These are phyloP conservation scores for Conringia planisiliqua DNA, from an alignment of 345 rosid species.

Conservation along the genomic window DNA sequence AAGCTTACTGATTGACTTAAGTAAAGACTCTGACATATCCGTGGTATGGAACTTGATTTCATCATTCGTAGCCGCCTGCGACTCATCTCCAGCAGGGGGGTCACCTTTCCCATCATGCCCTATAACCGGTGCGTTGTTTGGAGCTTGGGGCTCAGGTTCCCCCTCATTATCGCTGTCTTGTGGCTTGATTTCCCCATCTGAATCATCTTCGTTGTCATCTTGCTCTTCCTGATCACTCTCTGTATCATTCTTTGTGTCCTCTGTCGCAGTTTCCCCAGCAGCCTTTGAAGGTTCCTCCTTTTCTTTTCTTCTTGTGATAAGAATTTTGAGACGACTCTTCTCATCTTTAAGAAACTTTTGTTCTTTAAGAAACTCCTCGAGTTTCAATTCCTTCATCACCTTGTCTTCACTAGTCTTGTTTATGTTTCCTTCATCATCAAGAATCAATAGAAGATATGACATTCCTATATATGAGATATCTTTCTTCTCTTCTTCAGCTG, in stretches of 20 bases:
- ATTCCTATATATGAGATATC: neutral
- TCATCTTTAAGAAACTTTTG: neutral
- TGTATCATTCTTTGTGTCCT: neutral
- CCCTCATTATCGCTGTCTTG: neutral
- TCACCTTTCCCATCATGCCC: neutral
- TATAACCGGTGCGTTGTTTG: neutral
- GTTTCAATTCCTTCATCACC: neutral
- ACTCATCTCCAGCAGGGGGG: neutral
- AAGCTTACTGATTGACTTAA: neutral
- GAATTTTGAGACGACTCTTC: neutral
- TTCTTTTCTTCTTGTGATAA: constrained; percentile 26
- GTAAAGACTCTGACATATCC: neutral
- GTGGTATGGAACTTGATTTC: neutral
- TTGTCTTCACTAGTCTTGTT: neutral
- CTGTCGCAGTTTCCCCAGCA: neutral
- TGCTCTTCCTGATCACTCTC: neutral
- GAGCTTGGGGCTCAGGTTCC: neutral
- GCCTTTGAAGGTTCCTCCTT: neutral
- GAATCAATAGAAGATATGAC: constrained; percentile 36
- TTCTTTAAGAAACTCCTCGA: neutral
- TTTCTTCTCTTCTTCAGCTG: neutral
- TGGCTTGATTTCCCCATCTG: neutral
- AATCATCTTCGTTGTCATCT: neutral
- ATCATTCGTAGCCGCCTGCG: neutral
- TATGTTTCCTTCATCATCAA: constrained; percentile 38